Percentiles rank a stretch among this genome's conserved stretches.
phyloP scores from a whole-genome alignment of 768 basidiomycete genomes.

The Pleurotus djamor region DNA sequence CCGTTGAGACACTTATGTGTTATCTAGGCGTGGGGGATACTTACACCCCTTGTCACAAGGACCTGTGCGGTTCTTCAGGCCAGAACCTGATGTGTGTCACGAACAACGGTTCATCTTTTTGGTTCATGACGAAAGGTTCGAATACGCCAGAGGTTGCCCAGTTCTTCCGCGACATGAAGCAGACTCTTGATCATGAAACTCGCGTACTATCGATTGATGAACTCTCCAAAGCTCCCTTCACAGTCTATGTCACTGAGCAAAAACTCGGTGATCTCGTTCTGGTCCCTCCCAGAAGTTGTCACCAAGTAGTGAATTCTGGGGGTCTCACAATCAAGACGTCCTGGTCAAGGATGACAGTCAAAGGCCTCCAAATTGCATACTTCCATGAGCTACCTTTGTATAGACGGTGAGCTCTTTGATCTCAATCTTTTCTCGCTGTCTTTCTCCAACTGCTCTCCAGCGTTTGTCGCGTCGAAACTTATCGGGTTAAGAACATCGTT shows the following conservation, averaged over 20 bases:
- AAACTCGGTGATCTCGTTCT: constrained; percentile 75
- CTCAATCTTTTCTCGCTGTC: not conserved
- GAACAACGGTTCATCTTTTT: constrained; percentile 72
- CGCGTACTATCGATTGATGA: constrained; percentile 64
- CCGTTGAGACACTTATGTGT: constrained; percentile 81
- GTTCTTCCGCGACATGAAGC: constrained; percentile 55
- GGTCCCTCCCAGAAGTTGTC: constrained; percentile 78
- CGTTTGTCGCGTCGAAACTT: constrained; percentile 78
- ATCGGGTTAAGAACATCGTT: constrained; percentile 68
- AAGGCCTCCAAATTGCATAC: constrained; percentile 56
- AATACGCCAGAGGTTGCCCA: constrained; percentile 50
- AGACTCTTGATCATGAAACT: constrained; percentile 74
- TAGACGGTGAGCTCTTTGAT: constrained; percentile 48
- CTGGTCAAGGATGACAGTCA: constrained; percentile 83
- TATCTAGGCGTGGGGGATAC: constrained; percentile 83
- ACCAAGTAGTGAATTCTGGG: constrained; percentile 81
- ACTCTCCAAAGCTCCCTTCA: constrained; percentile 63
- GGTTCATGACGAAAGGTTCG: constrained; percentile 80
- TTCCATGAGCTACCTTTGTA: constrained; percentile 80
- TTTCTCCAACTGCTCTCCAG: constrained; percentile 30
- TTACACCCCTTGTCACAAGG: constrained; percentile 83
- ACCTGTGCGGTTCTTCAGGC: constrained; percentile 80
- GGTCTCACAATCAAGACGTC: constrained; percentile 83
- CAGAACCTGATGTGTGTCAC: constrained; percentile 88
- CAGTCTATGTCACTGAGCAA: constrained; percentile 71